phyloP scores from a whole-genome alignment of 306 rosid genomes.

The Vicia faba region DNA sequence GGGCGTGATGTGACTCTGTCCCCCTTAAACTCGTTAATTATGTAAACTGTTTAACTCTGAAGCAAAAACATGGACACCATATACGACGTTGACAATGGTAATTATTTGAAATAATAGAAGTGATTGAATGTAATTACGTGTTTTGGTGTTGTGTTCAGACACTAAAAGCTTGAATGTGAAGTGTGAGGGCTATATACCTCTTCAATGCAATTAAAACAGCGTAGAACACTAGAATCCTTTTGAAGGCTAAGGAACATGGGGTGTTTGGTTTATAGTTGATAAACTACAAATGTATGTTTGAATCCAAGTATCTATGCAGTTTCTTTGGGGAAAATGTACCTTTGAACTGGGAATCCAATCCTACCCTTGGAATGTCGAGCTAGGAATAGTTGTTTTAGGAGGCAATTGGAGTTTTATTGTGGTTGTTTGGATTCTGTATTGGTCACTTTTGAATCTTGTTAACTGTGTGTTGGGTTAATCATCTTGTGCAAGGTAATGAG shows the following conservation, averaged over 20 bases:
- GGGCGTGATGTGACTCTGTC: not conserved
- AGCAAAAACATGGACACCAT: not conserved
- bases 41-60: not conserved
- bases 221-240: conserved; percentile 1
- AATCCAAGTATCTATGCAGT: not conserved
- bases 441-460: conserved; percentile 4
- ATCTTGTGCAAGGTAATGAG: not conserved
- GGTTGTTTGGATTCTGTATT: not conserved
- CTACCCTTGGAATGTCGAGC: not conserved
- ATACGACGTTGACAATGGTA: not conserved
- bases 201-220: not conserved
- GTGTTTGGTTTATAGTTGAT: not conserved
- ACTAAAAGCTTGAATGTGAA: not conserved
- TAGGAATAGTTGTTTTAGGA: not conserved
- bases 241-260: conserved; percentile 9
- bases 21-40: not conserved
- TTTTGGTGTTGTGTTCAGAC: not conserved
- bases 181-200: not conserved
- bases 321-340: not conserved
- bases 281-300: not conserved
- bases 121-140: not conserved
- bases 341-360: not conserved
- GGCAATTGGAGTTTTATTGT: not conserved
- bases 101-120: not conserved
- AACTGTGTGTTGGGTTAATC: not conserved